phyloP scores from a whole-genome alignment of 345 rosid genomes.

The Erodium maritimum region DNA sequence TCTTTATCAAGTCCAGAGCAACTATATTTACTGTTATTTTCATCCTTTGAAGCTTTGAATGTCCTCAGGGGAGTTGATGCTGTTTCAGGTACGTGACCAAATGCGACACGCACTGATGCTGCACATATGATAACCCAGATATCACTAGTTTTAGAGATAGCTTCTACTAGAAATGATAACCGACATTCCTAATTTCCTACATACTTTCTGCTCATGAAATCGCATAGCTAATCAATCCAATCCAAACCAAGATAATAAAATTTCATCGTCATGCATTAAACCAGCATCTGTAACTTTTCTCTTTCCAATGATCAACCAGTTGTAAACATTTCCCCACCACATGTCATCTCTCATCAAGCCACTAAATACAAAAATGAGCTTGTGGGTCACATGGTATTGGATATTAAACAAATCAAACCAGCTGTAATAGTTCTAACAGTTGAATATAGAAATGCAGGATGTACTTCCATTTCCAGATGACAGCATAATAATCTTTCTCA shows the following conservation, averaged over 20 bases:
- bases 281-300: not conserved
- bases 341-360: not conserved
- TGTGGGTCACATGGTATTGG: not conserved
- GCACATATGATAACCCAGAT: slow-evolving; percentile 7
- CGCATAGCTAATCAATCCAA: not conserved
- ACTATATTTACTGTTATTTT: slow-evolving; percentile 16
- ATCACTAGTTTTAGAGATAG: slow-evolving; percentile 1
- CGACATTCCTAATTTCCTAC: not conserved
- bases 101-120: slow-evolving; percentile 40
- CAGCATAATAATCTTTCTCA: not conserved
- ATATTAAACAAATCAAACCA: too few relatives aligned
- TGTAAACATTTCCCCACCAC: not conserved
- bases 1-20: slow-evolving; percentile 9
- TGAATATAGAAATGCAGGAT: not conserved
- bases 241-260: too few relatives aligned
- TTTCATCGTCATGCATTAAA: not conserved
- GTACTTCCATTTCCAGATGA: not conserved
- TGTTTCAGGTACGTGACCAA: slow-evolving; percentile 27
- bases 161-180: not conserved
- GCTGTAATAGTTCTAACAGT: not conserved
- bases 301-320: not conserved
- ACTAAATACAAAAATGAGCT: not conserved
- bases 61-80: slow-evolving; percentile 24
- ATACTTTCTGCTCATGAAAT: not conserved
- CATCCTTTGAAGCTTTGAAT: slow-evolving; percentile 19